Percentiles rank a stretch among this genome's conserved stretches.
Conservation (phyloP, 2,329 filamentous ascomycete species). For the Aureobasidium sp. region DNA sequence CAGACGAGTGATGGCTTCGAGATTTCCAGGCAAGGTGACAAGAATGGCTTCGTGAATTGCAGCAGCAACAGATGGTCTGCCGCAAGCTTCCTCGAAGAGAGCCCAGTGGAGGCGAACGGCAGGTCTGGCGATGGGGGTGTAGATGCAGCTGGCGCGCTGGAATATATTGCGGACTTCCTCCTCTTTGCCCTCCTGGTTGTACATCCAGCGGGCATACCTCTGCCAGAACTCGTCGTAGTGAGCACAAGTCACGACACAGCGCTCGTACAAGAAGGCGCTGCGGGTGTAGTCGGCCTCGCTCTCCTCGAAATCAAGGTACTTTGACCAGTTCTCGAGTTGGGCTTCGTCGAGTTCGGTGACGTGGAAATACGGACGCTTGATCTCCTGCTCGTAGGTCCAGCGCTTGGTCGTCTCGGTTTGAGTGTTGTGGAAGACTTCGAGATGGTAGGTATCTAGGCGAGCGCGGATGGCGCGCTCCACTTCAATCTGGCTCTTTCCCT, state of each 20-base stretch:
- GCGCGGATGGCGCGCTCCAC: slow-evolving; percentile 74
- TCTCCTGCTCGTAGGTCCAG: slow-evolving; percentile 90
- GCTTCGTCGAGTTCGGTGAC: slow-evolving; percentile 83
- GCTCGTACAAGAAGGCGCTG: slow-evolving; percentile 80
- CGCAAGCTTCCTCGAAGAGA: slow-evolving; percentile 84
- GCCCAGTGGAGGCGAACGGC: slow-evolving; percentile 84
- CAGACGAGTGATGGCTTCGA: slow-evolving; percentile 82
- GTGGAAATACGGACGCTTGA: slow-evolving; percentile 95
- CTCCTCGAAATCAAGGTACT: slow-evolving; percentile 96
- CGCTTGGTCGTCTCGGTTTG: slow-evolving; percentile 85
- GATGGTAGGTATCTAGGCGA: slow-evolving; percentile 73
- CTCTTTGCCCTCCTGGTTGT: slow-evolving; percentile 67
- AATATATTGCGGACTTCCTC: slow-evolving; percentile 91
- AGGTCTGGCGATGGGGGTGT: slow-evolving; percentile 78
- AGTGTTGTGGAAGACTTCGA: slow-evolving; percentile 72
- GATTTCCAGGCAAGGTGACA: slow-evolving; percentile 64
- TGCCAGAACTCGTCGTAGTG: slow-evolving; percentile 98
- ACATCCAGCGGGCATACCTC: slow-evolving; percentile 94
- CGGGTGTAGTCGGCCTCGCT: slow-evolving; percentile 68
- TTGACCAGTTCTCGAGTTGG: slow-evolving; percentile 85
- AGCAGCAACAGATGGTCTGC: slow-evolving; percentile 67
- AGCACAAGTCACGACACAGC: slow-evolving; percentile 85
- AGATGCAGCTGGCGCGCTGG: slow-evolving; percentile 75
- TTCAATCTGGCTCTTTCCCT: slow-evolving; percentile 68
- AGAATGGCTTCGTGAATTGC: slow-evolving; percentile 82